These are phyloP conservation scores for Naganishia onofrii DNA, from an alignment of 768 basidiomycete genomes.

Conservation along the genomic window DNA sequence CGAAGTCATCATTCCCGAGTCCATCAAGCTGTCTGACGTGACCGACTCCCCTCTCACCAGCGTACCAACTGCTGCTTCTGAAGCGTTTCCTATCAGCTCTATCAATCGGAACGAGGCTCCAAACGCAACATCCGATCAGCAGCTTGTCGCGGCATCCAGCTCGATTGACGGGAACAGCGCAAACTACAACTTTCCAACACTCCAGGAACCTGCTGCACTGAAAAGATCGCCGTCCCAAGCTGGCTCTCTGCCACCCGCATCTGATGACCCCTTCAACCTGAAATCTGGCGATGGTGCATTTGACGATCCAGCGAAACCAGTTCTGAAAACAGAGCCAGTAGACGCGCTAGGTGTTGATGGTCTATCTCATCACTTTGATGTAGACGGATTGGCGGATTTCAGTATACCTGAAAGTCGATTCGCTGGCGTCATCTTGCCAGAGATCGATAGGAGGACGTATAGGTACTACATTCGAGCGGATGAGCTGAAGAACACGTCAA, in stretches of 20 bases:
- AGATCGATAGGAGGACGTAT: not conserved
- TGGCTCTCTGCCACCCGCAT: not conserved
- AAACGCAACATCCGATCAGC: not conserved
- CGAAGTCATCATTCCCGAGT: too few relatives aligned
- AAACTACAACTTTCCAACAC: not conserved
- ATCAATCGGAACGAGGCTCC: too few relatives aligned
- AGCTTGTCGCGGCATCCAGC: not conserved
- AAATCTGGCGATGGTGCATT: not conserved
- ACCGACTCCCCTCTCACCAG: too few relatives aligned
- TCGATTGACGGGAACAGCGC: not conserved
- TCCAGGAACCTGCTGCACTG: not conserved
- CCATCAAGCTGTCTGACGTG: too few relatives aligned
- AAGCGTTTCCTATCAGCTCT: not conserved
- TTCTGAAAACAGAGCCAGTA: not conserved
- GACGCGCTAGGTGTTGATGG: not conserved
- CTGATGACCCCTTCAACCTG: not conserved
- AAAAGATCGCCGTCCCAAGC: not conserved
- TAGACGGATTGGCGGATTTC: not conserved
- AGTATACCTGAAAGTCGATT: slow-evolving; percentile 21
- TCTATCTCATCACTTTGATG: not conserved
- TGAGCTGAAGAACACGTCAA: not conserved
- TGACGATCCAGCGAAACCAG: not conserved
- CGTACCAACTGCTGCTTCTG: not conserved
- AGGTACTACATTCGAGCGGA: not conserved
- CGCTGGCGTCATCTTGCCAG: slow-evolving; percentile 4